These are phyloP conservation scores for Pyricularia sp. DNA, from an alignment of 2,329 filamentous ascomycete species.

Conservation along the genomic window DNA sequence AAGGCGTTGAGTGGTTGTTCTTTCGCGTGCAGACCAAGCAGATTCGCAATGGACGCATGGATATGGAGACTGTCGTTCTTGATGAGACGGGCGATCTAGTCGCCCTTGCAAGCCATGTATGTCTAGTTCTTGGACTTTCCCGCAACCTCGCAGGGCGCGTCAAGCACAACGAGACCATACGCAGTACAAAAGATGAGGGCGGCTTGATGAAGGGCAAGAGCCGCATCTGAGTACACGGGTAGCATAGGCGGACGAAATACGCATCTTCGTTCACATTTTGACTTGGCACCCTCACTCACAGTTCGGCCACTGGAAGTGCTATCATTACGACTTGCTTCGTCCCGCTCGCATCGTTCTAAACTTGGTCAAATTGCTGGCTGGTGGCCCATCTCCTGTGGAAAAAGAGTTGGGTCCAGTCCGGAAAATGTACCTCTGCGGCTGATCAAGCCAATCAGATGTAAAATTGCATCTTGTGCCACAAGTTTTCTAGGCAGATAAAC, in stretches of 20 bases:
- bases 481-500: neutral
- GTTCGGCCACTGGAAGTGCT: neutral
- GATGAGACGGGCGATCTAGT: slow-evolving; percentile 53
- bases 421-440: neutral
- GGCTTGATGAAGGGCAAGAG: neutral
- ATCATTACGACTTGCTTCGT: neutral
- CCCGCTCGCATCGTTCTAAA: neutral
- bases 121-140: slow-evolving; percentile 46
- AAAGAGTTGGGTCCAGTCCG: neutral
- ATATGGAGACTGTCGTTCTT: slow-evolving; percentile 57
- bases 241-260: neutral
- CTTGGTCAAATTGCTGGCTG: neutral
- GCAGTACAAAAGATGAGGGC: neutral
- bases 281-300: neutral
- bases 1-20: slow-evolving; percentile 62
- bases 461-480: neutral
- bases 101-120: slow-evolving; percentile 55
- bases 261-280: neutral
- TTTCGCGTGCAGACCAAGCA: slow-evolving; percentile 50
- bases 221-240: neutral
- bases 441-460: neutral
- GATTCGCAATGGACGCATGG: slow-evolving; percentile 59
- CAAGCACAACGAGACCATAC: neutral
- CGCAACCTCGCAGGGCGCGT: slow-evolving; percentile 35
- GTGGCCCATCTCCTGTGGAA: neutral